Evolutionary conservation across 768 basidiomycete genomes (phyloP).

Genomic region (Agrocybe praecox): DNA sequence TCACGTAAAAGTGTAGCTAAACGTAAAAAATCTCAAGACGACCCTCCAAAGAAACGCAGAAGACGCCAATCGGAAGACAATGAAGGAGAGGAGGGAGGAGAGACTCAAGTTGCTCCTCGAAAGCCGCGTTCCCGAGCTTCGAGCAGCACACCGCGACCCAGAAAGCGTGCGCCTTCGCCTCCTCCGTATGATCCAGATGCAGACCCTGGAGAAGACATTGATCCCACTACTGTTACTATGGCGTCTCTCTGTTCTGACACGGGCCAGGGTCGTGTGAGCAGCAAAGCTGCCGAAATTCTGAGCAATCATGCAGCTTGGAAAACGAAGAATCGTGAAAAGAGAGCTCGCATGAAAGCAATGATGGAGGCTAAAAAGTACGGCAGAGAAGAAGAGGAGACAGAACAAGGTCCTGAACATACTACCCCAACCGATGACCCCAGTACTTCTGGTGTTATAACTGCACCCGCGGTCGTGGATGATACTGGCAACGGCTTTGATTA

Average conservation of each 20-base stretch:
- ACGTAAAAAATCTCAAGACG: conserved; percentile 6
- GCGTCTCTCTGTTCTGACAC: conserved; percentile 76
- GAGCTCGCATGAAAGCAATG: conserved; percentile 58
- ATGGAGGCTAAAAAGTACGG: conserved; percentile 83
- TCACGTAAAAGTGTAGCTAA: background rate
- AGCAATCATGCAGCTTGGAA: conserved; percentile 77
- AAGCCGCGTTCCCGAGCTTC: conserved; percentile 18
- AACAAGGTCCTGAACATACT: conserved; percentile 17
- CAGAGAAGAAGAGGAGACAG: conserved; percentile 47
- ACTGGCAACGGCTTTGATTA: conserved; percentile 73
- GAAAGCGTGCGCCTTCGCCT: conserved; percentile 50
- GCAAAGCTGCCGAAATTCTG: conserved; percentile 72
- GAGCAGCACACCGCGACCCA: conserved; percentile 31
- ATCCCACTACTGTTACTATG: conserved; percentile 87
- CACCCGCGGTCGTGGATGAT: conserved; percentile 36
- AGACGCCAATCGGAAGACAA: conserved; percentile 16
- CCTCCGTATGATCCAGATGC: conserved; percentile 61
- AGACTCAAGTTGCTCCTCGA: conserved; percentile 11
- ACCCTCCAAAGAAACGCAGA: conserved; percentile 9
- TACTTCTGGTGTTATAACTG: conserved; percentile 14
- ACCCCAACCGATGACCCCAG: conserved; percentile 14
- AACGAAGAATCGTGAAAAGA: conserved; percentile 63
- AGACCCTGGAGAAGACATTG: conserved; percentile 75
- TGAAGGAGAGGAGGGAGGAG: conserved; percentile 13
- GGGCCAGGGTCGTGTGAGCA: conserved; percentile 78